A percentile compares a stretch with the other conserved stretches of the same genome.
Conservation (phyloP, 352 stramenopile genomes). For the Phytopythium helicoides region DNA sequence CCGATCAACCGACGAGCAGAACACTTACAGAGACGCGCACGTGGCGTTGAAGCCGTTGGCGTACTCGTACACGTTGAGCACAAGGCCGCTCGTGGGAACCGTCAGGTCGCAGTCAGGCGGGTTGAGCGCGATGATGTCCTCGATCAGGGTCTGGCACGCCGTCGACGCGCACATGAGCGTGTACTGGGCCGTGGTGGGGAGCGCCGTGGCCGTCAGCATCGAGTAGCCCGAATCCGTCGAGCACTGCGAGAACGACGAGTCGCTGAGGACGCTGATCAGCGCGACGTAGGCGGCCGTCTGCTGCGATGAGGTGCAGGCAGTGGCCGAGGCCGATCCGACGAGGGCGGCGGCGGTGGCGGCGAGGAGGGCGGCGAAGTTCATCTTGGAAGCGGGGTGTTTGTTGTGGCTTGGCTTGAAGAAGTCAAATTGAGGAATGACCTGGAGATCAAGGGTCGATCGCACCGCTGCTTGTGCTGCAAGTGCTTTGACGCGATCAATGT, state of each 20-base stretch:
- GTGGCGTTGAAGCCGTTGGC: conserved; percentile 18
- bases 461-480: too few species aligned
- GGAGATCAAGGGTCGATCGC: too few species aligned
- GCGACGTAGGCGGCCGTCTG: conserved; percentile 20
- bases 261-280: conserved; percentile 16
- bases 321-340: too few species aligned
- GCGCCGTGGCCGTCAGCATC: conserved; percentile 26
- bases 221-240: conserved; percentile 26
- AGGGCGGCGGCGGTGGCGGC: too few species aligned
- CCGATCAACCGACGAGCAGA: too few species aligned
- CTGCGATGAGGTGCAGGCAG: conserved; percentile 16
- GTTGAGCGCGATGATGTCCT: conserved; percentile 22
- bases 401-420: conserved; percentile 13
- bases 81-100: conserved; percentile 31
- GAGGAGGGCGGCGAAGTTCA: too few species aligned
- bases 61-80: conserved; percentile 38
- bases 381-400: conserved; percentile 8
- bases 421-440: conserved; percentile 33
- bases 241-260: conserved; percentile 17
- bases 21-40: too few species aligned
- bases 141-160: conserved; percentile 34
- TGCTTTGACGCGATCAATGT: too few species aligned
- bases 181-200: conserved; percentile 27
- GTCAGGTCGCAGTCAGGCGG: conserved; percentile 32
- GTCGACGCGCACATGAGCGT: conserved; percentile 34